Percentiles rank a stretch among this genome's conserved stretches.
phyloP scores from a whole-genome alignment of 179 eudicot species.

The Amaranthus tricolor region DNA sequence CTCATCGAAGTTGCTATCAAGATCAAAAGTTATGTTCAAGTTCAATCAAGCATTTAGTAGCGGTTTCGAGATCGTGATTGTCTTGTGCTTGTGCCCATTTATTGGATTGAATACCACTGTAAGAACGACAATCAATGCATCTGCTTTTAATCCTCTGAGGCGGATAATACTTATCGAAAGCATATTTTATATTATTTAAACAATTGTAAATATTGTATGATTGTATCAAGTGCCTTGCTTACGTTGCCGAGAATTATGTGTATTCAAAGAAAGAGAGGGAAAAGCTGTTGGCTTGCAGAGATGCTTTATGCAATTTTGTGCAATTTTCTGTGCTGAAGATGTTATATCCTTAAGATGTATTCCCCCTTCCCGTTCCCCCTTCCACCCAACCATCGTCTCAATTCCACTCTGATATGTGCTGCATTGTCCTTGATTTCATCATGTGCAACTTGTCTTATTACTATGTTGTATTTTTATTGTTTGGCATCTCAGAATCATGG shows the following conservation, averaged over 20 bases:
- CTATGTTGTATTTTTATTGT: conserved; percentile 32
- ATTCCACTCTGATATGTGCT: background rate
- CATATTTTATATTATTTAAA: background rate
- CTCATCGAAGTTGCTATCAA: no score
- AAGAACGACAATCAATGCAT: background rate
- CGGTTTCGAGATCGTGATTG: no score
- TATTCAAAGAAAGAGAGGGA: background rate
- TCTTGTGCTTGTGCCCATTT: no score
- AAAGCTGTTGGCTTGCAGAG: background rate
- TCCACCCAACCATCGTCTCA: no score
- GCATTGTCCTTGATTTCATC: conserved; percentile 23
- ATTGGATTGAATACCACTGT: no score
- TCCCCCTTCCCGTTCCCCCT: background rate
- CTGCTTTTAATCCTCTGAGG: background rate
- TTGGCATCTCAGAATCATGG: conserved; percentile 70
- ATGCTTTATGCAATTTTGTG: background rate
- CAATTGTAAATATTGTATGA: background rate
- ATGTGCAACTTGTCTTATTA: conserved; percentile 33
- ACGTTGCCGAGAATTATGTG: background rate
- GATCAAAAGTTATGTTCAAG: no score
- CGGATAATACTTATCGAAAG: background rate
- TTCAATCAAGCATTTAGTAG: no score
- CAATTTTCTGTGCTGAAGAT: background rate
- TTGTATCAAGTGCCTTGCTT: background rate
- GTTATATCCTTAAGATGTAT: background rate